Evolutionary conservation across 2,329 filamentous ascomycete genomes (phyloP), one percentile per base, ranked within the genome.

Genomic region (Epichloe glyceriae): DNA sequence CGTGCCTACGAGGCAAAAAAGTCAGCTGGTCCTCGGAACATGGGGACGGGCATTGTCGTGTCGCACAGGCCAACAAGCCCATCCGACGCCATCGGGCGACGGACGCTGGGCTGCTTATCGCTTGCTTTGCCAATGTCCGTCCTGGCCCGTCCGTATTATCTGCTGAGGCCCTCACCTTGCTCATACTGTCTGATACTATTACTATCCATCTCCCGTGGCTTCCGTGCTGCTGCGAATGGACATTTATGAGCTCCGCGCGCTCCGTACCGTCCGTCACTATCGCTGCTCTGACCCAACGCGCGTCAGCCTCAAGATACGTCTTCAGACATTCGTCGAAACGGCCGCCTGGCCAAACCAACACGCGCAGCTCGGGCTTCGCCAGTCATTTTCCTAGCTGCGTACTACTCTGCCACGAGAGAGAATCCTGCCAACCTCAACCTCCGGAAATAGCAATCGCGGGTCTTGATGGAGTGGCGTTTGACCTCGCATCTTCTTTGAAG

Each of bases 401-500:
- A 30, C 38, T 26, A 5, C 40, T 42, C 43, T 43, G 30, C 40
- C 26, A 38, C 17, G 11, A 14, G 37, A 39, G 37, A 39, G 40
- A 33, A 19, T 10, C 11, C 12, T n/a, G 14, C 4, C 37, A 20
- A 26, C 19, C 30, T 33, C 34, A 11, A 37, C 4, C 30, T 14
- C 15, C 38, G 3, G 41, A 15, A 44, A 38, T 12, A 41, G 26
- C 33, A 15, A n/a, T 11, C 40, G 17, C n/a, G 19, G 40, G 14
- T n/a, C 39, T 42, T 37, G 39, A 49, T 44, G 39, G 47, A 33
- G 39, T 49, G 40, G 40, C 47, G 30, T 44, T 49, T 35, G 40
- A 30, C 34, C 10, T 49, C 30, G 19, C 20, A 22, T 37, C 14
- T 30, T 33, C 30, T 37, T 42, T 49, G 47, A 49, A 17, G 19